Percentiles rank a stretch among this genome's conserved stretches.
These are phyloP conservation scores for Stenocarpella maydis DNA, from an alignment of 2,329 filamentous ascomycete species.

Conservation along the genomic window DNA sequence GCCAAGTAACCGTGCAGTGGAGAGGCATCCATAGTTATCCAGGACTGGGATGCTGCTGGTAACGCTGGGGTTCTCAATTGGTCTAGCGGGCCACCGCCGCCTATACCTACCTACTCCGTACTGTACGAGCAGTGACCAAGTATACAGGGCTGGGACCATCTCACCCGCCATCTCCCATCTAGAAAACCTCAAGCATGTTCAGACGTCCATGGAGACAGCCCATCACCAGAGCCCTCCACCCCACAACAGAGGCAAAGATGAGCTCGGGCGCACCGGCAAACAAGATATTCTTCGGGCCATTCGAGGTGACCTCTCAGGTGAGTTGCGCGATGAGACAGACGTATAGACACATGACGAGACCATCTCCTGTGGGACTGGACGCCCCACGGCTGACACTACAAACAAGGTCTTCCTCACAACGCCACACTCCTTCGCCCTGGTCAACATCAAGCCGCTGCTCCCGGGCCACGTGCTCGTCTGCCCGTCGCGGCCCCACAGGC, in stretches of 20 bases:
- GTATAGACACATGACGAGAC: background rate
- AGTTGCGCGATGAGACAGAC: conserved; percentile 34
- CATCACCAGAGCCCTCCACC: background rate
- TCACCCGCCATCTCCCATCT: background rate
- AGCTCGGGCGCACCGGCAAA: conserved; percentile 22
- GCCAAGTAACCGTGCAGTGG: background rate
- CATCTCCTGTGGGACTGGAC: no score
- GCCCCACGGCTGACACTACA: background rate
- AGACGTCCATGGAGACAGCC: background rate
- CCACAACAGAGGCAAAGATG: conserved; percentile 32
- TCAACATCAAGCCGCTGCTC: conserved; percentile 94
- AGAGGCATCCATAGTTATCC: conserved; percentile 3
- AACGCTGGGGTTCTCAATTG: background rate
- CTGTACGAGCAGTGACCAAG: background rate
- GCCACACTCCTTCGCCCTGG: conserved; percentile 81
- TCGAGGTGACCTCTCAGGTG: conserved; percentile 79
- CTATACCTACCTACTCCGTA: background rate
- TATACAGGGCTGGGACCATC: background rate
- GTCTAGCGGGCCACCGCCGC: background rate
- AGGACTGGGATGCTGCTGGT: background rate
- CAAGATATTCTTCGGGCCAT: conserved; percentile 74
- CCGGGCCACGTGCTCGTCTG: conserved; percentile 94
- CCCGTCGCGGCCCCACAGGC: conserved; percentile 72
- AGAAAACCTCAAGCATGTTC: background rate
- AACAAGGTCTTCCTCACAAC: conserved; percentile 86